Evolutionary conservation across 352 stramenopile genomes (phyloP).

Genomic region (Pilasporangium apinafurcum): DNA sequence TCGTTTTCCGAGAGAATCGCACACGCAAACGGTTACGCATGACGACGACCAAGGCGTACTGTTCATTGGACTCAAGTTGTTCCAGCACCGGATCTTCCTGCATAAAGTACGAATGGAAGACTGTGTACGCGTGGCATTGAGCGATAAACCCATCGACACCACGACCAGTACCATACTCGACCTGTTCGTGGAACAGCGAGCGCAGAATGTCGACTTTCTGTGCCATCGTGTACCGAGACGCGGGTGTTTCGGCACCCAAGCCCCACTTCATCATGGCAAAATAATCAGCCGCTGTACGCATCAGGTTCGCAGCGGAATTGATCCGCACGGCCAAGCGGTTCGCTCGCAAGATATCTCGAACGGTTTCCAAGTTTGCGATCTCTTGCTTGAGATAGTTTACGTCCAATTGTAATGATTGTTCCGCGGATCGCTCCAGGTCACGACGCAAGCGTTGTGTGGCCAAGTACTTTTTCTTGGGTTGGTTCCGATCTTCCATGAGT

Average conservation of each 20-base stretch:
- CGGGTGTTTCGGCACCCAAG: slow-evolving; percentile 1
- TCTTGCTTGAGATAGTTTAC: slow-evolving; percentile 21
- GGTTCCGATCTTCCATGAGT: slow-evolving; percentile 14
- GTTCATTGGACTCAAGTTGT: slow-evolving; percentile 5
- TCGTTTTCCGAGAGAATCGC: slow-evolving; percentile 22
- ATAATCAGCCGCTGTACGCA: slow-evolving; percentile 3
- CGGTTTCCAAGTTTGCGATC: slow-evolving; percentile 15
- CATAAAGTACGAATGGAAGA: slow-evolving; percentile 6
- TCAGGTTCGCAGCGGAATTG: slow-evolving; percentile 1
- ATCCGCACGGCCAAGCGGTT: slow-evolving; percentile 6
- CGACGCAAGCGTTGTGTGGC: slow-evolving; percentile 19
- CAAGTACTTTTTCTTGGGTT: slow-evolving; percentile 27
- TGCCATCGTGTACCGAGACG: neutral
- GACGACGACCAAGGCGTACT: slow-evolving; percentile 8
- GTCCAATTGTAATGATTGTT: slow-evolving; percentile 16
- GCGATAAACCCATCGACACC: slow-evolving; percentile 12
- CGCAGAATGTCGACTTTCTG: slow-evolving; percentile 5
- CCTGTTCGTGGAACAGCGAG: slow-evolving; percentile 6
- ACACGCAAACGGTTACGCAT: slow-evolving; percentile 7
- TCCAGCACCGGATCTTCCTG: slow-evolving; percentile 5
- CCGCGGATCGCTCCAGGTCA: slow-evolving; percentile 16
- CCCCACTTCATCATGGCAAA: neutral
- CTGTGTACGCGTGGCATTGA: slow-evolving; percentile 12
- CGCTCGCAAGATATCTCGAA: slow-evolving; percentile 12
- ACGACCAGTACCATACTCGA: slow-evolving; percentile 1